Percentiles rank a stretch among this genome's conserved stretches.
phyloP scores from a whole-genome alignment of 306 rosid genomes.

The Luffa aegyptiaca region DNA sequence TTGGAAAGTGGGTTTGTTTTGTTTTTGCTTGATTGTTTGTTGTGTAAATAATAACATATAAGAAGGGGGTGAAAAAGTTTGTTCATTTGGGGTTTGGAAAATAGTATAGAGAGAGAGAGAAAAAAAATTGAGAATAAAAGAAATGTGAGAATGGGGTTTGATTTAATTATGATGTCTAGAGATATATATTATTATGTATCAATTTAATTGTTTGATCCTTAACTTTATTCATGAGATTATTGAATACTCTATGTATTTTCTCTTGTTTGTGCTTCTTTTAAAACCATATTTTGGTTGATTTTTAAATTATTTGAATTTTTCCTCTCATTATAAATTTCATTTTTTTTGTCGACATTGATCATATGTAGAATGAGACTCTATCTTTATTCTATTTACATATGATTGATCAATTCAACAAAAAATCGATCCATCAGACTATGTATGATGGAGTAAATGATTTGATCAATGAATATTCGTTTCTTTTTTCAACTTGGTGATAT shows the following conservation, averaged over 20 bases:
- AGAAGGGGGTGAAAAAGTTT: not conserved
- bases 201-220: constrained; percentile 3
- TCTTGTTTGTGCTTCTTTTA: not conserved
- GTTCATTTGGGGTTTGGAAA: constrained; percentile 9
- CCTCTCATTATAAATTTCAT: too few relatives aligned
- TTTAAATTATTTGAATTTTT: too few relatives aligned
- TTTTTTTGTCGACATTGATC: too few relatives aligned
- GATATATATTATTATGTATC: not conserved
- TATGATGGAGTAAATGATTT: too few relatives aligned
- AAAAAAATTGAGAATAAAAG: not conserved
- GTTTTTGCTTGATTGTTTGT: not conserved
- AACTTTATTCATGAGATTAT: not conserved
- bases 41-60: constrained; percentile 8
- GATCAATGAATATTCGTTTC: too few relatives aligned
- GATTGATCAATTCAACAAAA: too few relatives aligned
- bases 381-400: too few relatives aligned
- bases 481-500: too few relatives aligned
- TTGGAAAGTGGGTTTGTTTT: not conserved
- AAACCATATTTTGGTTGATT: not conserved
- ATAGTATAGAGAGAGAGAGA: not conserved
- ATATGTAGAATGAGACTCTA: too few relatives aligned
- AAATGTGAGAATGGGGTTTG: constrained; percentile 6
- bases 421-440: too few relatives aligned
- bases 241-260: not conserved
- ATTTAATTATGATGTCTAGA: not conserved